Conservation (phyloP, 1,139 yeast genomes). For the Candida albicans region DNA sequence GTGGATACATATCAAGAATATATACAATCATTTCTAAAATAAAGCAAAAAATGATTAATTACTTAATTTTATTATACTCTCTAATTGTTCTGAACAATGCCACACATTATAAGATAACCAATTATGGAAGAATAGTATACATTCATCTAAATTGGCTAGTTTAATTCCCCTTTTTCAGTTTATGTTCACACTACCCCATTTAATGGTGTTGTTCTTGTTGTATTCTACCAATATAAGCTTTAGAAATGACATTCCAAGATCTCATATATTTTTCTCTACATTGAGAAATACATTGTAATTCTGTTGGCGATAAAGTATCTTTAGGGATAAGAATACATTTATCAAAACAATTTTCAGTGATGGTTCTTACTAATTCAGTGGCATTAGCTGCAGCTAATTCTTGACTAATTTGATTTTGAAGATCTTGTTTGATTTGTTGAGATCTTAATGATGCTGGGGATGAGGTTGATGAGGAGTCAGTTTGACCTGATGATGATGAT, state of each 20-base stretch:
- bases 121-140: too few species aligned
- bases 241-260: conserved; percentile 84
- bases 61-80: too few species aligned
- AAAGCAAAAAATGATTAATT: too few species aligned
- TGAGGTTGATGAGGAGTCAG: conserved; percentile 23
- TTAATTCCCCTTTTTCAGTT: too few species aligned
- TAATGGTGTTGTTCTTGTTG: conserved; percentile 30
- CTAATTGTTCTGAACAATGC: too few species aligned
- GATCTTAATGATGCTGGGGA: conserved; percentile 17
- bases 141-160: too few species aligned
- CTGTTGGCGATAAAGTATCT: conserved; percentile 30
- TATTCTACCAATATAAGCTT: conserved; percentile 72
- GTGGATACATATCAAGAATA: too few species aligned
- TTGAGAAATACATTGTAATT: conserved; percentile 60
- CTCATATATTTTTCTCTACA: conserved; percentile 88
- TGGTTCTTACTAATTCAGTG: conserved; percentile 78
- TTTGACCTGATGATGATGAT: not conserved
- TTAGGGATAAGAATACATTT: conserved; percentile 66
- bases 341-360: conserved; percentile 87
- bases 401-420: conserved; percentile 72
- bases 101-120: too few species aligned
- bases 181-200: too few species aligned
- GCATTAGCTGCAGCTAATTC: conserved; percentile 91
- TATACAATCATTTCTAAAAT: too few species aligned
- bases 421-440: conserved; percentile 49